These are phyloP conservation scores for Bruguiera parviflora DNA, from an alignment of 345 rosid species.

Conservation along the genomic window DNA sequence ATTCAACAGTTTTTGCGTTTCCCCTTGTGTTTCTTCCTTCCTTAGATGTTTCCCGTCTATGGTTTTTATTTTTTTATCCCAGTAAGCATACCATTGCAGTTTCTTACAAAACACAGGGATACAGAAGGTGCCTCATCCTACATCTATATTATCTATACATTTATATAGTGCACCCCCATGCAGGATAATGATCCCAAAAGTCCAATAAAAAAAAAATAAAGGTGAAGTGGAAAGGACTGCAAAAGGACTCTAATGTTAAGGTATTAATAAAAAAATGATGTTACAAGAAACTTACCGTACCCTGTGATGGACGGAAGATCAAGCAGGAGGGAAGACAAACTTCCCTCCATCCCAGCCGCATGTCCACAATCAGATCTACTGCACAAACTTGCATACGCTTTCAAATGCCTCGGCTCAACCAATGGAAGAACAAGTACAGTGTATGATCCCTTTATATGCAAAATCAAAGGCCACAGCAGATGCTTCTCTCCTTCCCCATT, in stretches of 20 bases:
- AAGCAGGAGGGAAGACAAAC: conserved; percentile 76
- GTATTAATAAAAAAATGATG: conserved; percentile 3
- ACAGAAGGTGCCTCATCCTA: no score
- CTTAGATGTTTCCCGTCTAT: no score
- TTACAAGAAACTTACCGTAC: conserved; percentile 57
- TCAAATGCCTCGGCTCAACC: conserved; percentile 66
- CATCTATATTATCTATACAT: no score
- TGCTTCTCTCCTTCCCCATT: conserved; percentile 47
- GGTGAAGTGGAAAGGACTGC: not conserved
- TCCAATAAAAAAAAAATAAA: not conserved
- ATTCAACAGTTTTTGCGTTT: no score
- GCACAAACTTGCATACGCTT: conserved; percentile 47
- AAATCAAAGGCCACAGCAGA: conserved; percentile 70
- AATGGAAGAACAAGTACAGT: conserved; percentile 67
- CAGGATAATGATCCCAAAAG: not conserved
- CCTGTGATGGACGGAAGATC: conserved; percentile 95
- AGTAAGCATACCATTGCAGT: no score
- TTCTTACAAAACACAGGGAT: no score
- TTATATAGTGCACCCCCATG: no score
- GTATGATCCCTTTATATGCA: conserved; percentile 64
- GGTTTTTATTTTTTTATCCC: no score
- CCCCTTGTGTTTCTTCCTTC: no score
- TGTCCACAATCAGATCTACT: conserved; percentile 75
- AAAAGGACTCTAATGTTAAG: not conserved
- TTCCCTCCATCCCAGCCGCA: conserved; percentile 59